Percentiles rank a stretch among this genome's conserved stretches.
Conservation (phyloP, 2,329 filamentous ascomycete species). For the Aspergillus japonicus region DNA sequence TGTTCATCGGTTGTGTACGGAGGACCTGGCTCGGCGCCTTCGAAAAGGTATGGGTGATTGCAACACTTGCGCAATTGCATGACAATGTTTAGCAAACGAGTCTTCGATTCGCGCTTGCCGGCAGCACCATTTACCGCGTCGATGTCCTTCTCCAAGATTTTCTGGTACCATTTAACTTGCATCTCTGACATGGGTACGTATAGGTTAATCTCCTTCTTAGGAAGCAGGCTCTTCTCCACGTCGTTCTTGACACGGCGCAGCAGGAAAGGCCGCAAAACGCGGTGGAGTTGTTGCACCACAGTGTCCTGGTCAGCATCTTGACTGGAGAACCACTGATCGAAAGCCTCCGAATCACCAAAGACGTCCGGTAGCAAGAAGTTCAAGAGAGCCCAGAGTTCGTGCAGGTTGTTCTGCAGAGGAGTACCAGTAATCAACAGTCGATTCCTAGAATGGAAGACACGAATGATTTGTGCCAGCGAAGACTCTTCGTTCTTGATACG, state of each 20-base stretch:
- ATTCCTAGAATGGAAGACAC: slow-evolving; percentile 92
- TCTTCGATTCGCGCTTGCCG: slow-evolving; percentile 97
- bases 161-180: slow-evolving; percentile 99
- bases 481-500: slow-evolving; percentile 99
- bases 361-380: slow-evolving; percentile 98
- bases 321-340: slow-evolving; percentile 96
- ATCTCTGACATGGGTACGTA: slow-evolving; percentile 99
- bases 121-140: slow-evolving; percentile 96
- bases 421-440: slow-evolving; percentile 94
- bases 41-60: slow-evolving; percentile 97
- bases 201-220: slow-evolving; percentile 95
- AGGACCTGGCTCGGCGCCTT: slow-evolving; percentile 93
- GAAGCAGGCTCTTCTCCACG: slow-evolving; percentile 94
- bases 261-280: slow-evolving; percentile 87
- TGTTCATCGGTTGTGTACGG: slow-evolving; percentile 99
- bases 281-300: slow-evolving; percentile 92
- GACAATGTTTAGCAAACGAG: slow-evolving; percentile 92
- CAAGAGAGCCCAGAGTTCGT: slow-evolving; percentile 94
- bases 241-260: slow-evolving; percentile 95
- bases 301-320: slow-evolving; percentile 90
- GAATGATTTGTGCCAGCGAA: slow-evolving; percentile 92
- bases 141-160: slow-evolving; percentile 98
- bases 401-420: slow-evolving; percentile 94
- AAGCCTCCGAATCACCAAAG: slow-evolving; percentile 93
- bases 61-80: slow-evolving; percentile 99